These are phyloP conservation scores for Thraustotheca clavata DNA, from an alignment of 352 stramenopile species.

Conservation along the genomic window DNA sequence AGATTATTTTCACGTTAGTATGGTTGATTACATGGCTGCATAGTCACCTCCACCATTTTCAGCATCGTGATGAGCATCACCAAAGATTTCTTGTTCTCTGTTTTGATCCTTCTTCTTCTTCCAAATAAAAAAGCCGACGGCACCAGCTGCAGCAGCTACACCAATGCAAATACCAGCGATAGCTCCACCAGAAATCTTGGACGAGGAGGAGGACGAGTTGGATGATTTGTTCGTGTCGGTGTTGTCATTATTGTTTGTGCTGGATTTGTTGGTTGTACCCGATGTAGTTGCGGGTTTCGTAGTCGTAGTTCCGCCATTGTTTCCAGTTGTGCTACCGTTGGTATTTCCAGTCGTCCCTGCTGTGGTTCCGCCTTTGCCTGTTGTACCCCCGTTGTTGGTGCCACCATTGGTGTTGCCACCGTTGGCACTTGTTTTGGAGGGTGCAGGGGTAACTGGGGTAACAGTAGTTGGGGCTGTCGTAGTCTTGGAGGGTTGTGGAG, in stretches of 20 bases:
- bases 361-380: background rate
- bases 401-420: background rate
- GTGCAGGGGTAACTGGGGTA: background rate
- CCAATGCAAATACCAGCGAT: constrained; percentile 19
- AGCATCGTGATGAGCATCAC: constrained; percentile 13
- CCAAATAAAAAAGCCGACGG: constrained; percentile 21
- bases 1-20: background rate
- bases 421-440: background rate
- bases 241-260: background rate
- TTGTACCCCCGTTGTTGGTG: background rate
- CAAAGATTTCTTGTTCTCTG: constrained; percentile 20
- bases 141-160: background rate
- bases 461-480: background rate
- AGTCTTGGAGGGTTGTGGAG: background rate
- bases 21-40: constrained; percentile 18
- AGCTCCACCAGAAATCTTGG: constrained; percentile 8
- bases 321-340: background rate
- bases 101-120: constrained; percentile 21
- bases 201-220: background rate
- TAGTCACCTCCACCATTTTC: constrained; percentile 12
- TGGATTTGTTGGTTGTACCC: background rate
- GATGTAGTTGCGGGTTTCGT: background rate
- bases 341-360: background rate
- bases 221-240: background rate
- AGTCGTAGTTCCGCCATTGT: background rate